Evolutionary conservation across 306 rosid genomes (phyloP).

Genomic region (Prunus dulcis): DNA sequence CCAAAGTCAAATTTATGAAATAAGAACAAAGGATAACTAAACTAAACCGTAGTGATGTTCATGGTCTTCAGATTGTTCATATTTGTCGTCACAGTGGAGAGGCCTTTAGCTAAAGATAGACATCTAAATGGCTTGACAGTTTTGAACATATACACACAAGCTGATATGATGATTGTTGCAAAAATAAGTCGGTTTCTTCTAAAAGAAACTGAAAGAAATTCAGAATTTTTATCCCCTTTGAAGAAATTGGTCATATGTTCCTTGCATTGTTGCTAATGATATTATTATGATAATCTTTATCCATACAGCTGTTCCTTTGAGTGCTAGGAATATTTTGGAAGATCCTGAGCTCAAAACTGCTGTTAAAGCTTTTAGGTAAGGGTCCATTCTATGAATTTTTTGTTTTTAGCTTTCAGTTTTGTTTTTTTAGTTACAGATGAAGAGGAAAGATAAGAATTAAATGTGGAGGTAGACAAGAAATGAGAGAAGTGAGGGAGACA

Average conservation of each 20-base stretch:
- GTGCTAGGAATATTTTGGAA: slow-evolving; percentile 86
- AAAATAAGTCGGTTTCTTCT: background rate
- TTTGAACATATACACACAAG: background rate
- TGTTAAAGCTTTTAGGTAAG: slow-evolving; percentile 76
- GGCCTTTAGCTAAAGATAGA: background rate
- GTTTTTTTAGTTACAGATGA: too few relatives aligned
- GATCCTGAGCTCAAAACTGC: slow-evolving; percentile 79
- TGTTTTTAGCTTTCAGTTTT: too few relatives aligned
- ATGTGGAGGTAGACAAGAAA: too few relatives aligned
- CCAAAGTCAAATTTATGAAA: background rate
- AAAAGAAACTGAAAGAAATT: too few relatives aligned
- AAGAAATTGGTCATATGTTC: background rate
- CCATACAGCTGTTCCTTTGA: slow-evolving; percentile 72
- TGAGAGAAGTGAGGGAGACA: too few relatives aligned
- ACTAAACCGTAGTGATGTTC: background rate
- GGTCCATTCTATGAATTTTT: too few relatives aligned
- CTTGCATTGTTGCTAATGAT: background rate
- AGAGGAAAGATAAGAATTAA: too few relatives aligned
- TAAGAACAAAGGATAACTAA: background rate
- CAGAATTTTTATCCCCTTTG: background rate
- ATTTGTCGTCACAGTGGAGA: background rate
- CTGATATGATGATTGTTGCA: background rate
- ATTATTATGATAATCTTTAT: background rate
- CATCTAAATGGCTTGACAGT: background rate
- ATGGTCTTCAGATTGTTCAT: background rate